Evolutionary conservation across 768 basidiomycete genomes (phyloP), one percentile per base, ranked within the genome.

Genomic region (Pholiota molesta): DNA sequence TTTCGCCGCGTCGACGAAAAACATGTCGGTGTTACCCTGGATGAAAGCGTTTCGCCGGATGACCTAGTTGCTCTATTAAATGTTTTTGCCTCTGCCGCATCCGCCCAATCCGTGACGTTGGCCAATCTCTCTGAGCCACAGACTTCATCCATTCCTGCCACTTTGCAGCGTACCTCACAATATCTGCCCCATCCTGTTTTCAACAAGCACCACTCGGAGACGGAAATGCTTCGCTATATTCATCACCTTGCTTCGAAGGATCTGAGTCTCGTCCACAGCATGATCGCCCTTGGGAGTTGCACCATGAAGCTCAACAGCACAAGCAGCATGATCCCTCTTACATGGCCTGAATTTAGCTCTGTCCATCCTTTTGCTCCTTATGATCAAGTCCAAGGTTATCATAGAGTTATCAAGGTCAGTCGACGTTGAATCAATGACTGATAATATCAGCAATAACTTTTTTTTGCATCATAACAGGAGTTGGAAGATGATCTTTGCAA

Each of bases 251-350:
- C 95, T 62, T 89, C 89, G 39, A 99, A 99, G 79, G 97, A 99
- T 72, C 85, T 99, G 60, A 90, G 94, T 29, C 88, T 99, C 33
- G 91, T 93, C 9, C 97, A 99, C 73, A 87, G 94, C 49, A 98
- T 99, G 94, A 98, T 97, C 67, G 90, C 94, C 13, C 85, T 96
- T 3, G 95, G 95, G 60, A 95, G 94, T 73, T 96, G 95, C 76
- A 97, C 95, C 6, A 97, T 97, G 95, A 97, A 99, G 77, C 84
- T 99, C 59, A 99, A 99, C 79, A 95, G 94, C 72, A 97, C 96
- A 2, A 95, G 94, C 49, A 97, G 96, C 69, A 98, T 99, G 95
- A 90, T 94, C 45, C 96, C 97, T 2, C 78, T 99, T 35, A 97
- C 95, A 2, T 95, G 92, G 91, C 92, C 94, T 9, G 94, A 95